These are phyloP conservation scores for Pleurotus eryngii DNA, from an alignment of 768 basidiomycete species.

Conservation along the genomic window DNA sequence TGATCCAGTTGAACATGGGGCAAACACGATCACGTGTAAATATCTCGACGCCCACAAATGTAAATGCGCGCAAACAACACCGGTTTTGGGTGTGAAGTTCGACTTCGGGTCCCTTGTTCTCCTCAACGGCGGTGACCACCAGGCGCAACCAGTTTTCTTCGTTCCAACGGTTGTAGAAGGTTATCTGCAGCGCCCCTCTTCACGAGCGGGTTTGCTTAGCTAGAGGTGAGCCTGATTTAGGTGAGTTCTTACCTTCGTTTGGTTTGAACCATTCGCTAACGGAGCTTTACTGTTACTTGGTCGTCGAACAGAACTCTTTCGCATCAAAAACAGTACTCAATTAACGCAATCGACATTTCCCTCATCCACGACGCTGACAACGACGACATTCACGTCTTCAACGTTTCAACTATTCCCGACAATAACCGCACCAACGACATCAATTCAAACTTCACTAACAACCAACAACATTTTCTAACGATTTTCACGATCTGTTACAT, in stretches of 20 bases:
- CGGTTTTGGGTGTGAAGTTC: background rate
- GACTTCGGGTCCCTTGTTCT: conserved; percentile 1
- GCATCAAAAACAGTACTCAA: background rate
- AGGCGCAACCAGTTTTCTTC: background rate
- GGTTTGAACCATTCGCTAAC: background rate
- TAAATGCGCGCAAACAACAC: background rate
- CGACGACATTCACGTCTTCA: conserved; percentile 6
- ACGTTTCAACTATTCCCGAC: background rate
- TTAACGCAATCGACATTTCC: conserved; percentile 5
- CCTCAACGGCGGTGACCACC: conserved; percentile 5
- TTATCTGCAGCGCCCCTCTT: background rate
- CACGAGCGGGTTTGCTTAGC: background rate
- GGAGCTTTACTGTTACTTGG: background rate
- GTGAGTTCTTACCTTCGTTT: background rate
- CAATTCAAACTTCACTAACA: background rate
- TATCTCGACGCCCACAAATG: background rate
- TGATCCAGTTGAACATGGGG: background rate
- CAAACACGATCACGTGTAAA: conserved; percentile 5
- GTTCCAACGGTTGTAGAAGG: conserved; percentile 6
- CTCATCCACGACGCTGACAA: background rate
- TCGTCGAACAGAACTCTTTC: background rate
- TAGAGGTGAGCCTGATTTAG: conserved; percentile 6
- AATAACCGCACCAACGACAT: background rate
- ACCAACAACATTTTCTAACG: background rate
- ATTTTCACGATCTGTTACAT: conserved; percentile 7